phyloP scores from a whole-genome alignment of 2,329 filamentous ascomycete species.

The Paecilomyces variotii region DNA sequence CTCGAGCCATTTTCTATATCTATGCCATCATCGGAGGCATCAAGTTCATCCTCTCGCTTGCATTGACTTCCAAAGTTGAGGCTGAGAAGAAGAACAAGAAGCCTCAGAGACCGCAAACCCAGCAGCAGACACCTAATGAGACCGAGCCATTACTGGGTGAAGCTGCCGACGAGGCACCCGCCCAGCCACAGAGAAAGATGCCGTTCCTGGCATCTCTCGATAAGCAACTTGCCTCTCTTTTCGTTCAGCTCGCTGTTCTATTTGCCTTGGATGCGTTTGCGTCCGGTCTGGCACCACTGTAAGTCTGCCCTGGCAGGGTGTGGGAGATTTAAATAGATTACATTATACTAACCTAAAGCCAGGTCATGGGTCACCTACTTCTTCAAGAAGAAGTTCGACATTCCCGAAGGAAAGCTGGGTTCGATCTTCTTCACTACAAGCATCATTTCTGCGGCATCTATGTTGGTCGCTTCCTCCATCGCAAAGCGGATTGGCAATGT shows the following conservation, averaged over 20 bases:
- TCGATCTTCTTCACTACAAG: conserved; percentile 45
- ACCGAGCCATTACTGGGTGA: conserved; percentile 28
- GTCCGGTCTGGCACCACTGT: conserved; percentile 60
- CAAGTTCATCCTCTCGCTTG: conserved; percentile 47
- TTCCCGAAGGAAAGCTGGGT: conserved; percentile 46
- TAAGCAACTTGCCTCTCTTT: conserved; percentile 29
- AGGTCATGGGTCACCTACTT: conserved; percentile 49
- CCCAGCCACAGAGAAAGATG: conserved; percentile 17
- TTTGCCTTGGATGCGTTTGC: conserved; percentile 63
- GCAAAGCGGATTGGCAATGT: conserved; percentile 55
- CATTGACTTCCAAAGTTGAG: conserved; percentile 43
- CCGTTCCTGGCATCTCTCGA: conserved; percentile 52
- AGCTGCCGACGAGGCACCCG: conserved; percentile 2
- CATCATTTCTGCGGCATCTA: conserved; percentile 35
- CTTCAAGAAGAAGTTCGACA: conserved; percentile 47
- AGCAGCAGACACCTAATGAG: conserved; percentile 17
- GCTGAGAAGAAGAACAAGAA: conserved; percentile 20
- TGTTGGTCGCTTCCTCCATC: conserved; percentile 51
- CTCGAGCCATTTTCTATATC: conserved; percentile 48
- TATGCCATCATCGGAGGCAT: conserved; percentile 51
- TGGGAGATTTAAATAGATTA: neutral
- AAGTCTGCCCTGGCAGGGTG: conserved; percentile 27
- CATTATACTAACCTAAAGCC: neutral
- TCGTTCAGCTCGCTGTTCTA: conserved; percentile 52
- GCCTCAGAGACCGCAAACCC: conserved; percentile 6